phyloP scores from a whole-genome alignment of 2,329 filamentous ascomycete species.

The Falciphora oryzae region DNA sequence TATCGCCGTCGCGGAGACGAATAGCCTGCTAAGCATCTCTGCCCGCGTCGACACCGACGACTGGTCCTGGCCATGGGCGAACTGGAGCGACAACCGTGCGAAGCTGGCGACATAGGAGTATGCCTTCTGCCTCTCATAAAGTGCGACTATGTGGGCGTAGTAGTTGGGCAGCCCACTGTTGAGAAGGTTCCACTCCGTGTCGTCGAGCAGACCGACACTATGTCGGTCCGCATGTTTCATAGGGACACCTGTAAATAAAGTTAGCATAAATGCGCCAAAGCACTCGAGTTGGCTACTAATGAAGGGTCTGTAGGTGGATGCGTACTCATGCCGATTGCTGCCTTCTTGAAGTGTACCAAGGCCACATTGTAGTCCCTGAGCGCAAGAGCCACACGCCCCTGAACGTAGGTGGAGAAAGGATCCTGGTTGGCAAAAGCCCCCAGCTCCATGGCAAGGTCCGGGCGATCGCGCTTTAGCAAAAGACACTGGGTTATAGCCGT shows the following conservation, averaged over 20 bases:
- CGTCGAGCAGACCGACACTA: conserved; percentile 64
- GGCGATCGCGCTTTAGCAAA: conserved; percentile 51
- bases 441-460: conserved; percentile 55
- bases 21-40: conserved; percentile 77
- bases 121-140: conserved; percentile 74
- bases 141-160: conserved; percentile 75
- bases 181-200: conserved; percentile 64
- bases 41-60: conserved; percentile 41
- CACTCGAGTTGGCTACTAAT: neutral
- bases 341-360: conserved; percentile 71
- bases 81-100: conserved; percentile 67
- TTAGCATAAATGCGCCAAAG: neutral
- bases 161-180: conserved; percentile 75
- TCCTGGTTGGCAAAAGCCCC: conserved; percentile 50
- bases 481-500: conserved; percentile 57
- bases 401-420: conserved; percentile 71
- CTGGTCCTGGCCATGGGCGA: conserved; percentile 27
- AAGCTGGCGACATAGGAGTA: conserved; percentile 83
- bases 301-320: neutral
- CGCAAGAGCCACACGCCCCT: conserved; percentile 71
- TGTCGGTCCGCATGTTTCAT: conserved; percentile 44
- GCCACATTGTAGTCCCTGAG: conserved; percentile 70
- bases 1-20: conserved; percentile 73
- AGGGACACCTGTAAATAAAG: conserved; percentile 34
- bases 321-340: conserved; percentile 71